Conservation (phyloP, 2,329 filamentous ascomycete genomes). For the Pyricularia grisea region DNA sequence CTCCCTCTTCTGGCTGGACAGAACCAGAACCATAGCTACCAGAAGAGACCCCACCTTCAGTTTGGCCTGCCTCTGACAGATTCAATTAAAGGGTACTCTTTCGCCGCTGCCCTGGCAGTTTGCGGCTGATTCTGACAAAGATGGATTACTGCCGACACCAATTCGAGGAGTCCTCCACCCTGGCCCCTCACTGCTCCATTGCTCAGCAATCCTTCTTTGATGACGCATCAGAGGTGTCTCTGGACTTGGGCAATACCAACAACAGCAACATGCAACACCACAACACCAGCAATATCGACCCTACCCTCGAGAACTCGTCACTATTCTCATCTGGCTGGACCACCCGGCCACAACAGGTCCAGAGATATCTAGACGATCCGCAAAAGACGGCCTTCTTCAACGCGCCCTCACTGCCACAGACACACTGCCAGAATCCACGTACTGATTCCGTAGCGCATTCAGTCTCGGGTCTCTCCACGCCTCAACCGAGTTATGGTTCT, state of each 20-base stretch:
- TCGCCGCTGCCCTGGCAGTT: not conserved
- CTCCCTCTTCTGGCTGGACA: not conserved
- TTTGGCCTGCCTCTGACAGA: not conserved
- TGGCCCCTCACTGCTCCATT: not conserved
- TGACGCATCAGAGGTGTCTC: not conserved
- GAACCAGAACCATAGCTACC: not conserved
- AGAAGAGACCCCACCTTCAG: not conserved
- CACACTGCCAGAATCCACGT: slow-evolving; percentile 5
- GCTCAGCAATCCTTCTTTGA: not conserved
- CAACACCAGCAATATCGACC: slow-evolving; percentile 14
- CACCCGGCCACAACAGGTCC: slow-evolving; percentile 13
- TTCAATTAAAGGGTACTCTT: not conserved
- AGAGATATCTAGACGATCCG: slow-evolving; percentile 18
- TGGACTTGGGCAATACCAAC: not conserved
- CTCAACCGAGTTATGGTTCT: slow-evolving; percentile 21
- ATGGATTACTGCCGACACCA: not conserved
- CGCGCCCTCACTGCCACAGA: slow-evolving; percentile 10
- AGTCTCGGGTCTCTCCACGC: slow-evolving; percentile 8
- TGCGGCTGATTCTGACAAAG: not conserved
- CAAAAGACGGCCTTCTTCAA: slow-evolving; percentile 18
- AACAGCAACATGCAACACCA: not conserved
- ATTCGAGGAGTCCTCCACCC: not conserved
- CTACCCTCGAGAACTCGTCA: slow-evolving; percentile 15
- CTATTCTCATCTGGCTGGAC: slow-evolving; percentile 9
- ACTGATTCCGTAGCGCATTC: slow-evolving; percentile 1